These are phyloP conservation scores for Penicillium lividum DNA, from an alignment of 495 filamentous ascomycete species.

Conservation along the genomic window DNA sequence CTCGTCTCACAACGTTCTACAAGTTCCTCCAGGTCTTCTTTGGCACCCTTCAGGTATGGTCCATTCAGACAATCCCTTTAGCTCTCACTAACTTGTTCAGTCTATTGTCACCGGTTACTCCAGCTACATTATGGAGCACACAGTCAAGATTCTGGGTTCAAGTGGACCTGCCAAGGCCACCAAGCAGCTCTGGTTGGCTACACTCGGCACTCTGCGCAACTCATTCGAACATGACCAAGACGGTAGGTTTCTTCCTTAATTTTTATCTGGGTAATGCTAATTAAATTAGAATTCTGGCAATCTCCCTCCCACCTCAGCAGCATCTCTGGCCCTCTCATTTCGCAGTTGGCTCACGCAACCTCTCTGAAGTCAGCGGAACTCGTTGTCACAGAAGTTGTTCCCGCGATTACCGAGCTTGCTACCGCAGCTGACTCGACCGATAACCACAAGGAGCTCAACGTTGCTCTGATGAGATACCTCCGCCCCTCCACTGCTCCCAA, in stretches of 20 bases:
- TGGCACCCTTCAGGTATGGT: constrained; percentile 68
- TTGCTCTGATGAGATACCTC: constrained; percentile 69
- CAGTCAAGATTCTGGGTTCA: constrained; percentile 60
- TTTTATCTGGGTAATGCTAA: not conserved
- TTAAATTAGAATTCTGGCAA: constrained; percentile 74
- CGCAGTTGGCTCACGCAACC: constrained; percentile 63
- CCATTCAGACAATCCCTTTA: not conserved
- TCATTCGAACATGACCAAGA: constrained; percentile 81
- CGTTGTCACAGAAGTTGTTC: constrained; percentile 50
- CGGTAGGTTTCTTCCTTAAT: constrained; percentile 37
- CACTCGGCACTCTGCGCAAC: constrained; percentile 67
- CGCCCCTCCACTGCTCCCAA: constrained; percentile 64
- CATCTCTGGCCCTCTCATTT: constrained; percentile 66
- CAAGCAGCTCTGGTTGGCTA: constrained; percentile 58
- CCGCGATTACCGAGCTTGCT: constrained; percentile 75
- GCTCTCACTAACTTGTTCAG: constrained; percentile 28
- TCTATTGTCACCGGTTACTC: constrained; percentile 92
- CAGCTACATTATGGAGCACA: constrained; percentile 76
- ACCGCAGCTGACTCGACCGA: constrained; percentile 74
- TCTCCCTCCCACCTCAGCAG: constrained; percentile 77
- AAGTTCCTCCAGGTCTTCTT: constrained; percentile 78
- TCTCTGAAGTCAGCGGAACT: constrained; percentile 34
- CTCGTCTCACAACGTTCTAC: constrained; percentile 71
- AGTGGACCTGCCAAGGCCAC: constrained; percentile 50
- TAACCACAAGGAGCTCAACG: constrained; percentile 86